A percentile compares a stretch with the other conserved stretches of the same genome.
Evolutionary conservation across 2,329 filamentous ascomycete genomes (phyloP).

Genomic region (Ampelomyces quisqualis): DNA sequence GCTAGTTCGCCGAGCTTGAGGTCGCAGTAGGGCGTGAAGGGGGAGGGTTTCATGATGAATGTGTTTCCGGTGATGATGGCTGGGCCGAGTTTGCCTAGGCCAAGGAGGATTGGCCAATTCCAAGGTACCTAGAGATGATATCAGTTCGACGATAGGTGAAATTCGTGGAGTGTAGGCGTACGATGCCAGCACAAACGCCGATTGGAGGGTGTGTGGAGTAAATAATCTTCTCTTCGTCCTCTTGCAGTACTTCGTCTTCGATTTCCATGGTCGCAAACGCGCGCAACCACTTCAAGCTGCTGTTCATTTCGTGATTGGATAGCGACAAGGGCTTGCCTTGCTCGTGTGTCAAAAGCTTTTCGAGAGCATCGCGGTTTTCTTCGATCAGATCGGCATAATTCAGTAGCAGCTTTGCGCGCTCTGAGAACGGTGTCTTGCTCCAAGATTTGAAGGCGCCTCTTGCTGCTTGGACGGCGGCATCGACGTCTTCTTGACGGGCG

Average conservation of each 20-base stretch:
- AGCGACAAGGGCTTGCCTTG: conserved; percentile 29
- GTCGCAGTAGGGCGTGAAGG: conserved; percentile 57
- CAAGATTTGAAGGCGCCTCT: conserved; percentile 49
- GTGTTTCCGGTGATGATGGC: conserved; percentile 59
- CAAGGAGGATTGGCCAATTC: conserved; percentile 44
- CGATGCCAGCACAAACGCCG: conserved; percentile 46
- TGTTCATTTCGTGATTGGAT: conserved; percentile 18
- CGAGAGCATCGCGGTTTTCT: conserved; percentile 19
- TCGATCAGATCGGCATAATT: conserved; percentile 26
- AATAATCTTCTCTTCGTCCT: conserved; percentile 48
- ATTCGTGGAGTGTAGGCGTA: background rate
- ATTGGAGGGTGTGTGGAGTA: conserved; percentile 48
- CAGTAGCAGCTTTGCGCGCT: conserved; percentile 20
- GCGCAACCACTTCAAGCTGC: conserved; percentile 29
- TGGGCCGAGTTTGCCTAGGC: conserved; percentile 57
- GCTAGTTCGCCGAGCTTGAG: conserved; percentile 62
- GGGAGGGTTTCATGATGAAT: conserved; percentile 59
- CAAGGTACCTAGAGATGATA: conserved; percentile 32
- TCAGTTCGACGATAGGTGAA: background rate
- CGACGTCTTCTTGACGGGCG: conserved; percentile 50
- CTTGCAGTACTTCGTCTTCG: conserved; percentile 40
- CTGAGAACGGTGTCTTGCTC: conserved; percentile 28
- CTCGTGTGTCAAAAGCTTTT: conserved; percentile 25
- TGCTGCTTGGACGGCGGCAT: conserved; percentile 51
- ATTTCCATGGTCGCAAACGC: conserved; percentile 34